Base-by-base conservation (phyloP, 305 asterid species). In the Coffea humblotiana region DNA sequence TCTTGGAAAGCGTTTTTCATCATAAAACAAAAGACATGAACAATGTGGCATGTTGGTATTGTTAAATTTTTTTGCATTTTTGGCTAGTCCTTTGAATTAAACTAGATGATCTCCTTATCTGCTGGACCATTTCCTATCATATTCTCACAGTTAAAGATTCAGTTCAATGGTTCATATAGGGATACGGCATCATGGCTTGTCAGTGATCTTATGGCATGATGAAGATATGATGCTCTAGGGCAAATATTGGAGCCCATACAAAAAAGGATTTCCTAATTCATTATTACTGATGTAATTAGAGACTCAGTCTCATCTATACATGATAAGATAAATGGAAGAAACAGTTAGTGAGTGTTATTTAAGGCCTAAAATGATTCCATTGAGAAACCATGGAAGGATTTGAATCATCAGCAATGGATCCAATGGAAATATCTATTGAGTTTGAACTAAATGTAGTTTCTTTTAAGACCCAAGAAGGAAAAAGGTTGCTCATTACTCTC, bases 1-100 rank as follows among this genome's bases (percentile, higher is more conserved):
- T n/a, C 69, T 71, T 64, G 80, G 27, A 75, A 40, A 71, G 58
- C 32, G 82, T 77, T 72, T 79, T 74, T 52, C 18, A 51, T 14
- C 19, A 52, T 15, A 32, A 47, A 71, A 74, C 51, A 67, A 29
- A 70, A 35, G 43, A 56, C 56, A 45, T 43, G 58, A 45, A 58
- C 8, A 51, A 48, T 65, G 52, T 11, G 13, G 2, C 15, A 48
- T 27, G 45, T 9, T 13, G 37, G 1, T 25, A 25, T n/a, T 61
- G 67, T 61, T 60, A 52, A 49, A 52, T 6, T 60, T 29, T 29
- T 60, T 60, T 60, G 3, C 13, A 6, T 23, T 21, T 37, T 19
- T 43, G 40, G 2, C 51, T 37, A 8, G 48, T 40, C 73, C 40
- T 69, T 18, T 69, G 15, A 69, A 69, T 37, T 43, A 37, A 8